Percentiles rank a stretch among this genome's conserved stretches.
Conservation (phyloP, 257 asterid species). For the Marsdenia floribunda region DNA sequence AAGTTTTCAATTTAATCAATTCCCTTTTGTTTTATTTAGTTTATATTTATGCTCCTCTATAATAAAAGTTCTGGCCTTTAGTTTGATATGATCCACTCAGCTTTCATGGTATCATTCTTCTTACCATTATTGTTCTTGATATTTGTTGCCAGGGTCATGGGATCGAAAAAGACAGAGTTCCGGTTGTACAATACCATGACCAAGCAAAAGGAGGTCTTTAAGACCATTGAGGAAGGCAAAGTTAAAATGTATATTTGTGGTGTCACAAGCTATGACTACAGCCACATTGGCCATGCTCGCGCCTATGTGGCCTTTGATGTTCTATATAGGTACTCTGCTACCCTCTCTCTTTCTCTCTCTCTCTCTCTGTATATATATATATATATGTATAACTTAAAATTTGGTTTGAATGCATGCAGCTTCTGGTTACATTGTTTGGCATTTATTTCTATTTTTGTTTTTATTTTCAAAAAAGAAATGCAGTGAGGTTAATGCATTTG, state of each 20-base stretch:
- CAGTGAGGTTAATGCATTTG: neutral
- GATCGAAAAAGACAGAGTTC: conserved; percentile 24
- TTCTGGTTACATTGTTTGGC: neutral
- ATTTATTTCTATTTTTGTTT: neutral
- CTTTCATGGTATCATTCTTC: no score
- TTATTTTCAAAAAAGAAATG: neutral
- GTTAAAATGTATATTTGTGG: conserved; percentile 83
- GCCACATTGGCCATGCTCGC: conserved; percentile 93
- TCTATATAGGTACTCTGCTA: conserved; percentile 51
- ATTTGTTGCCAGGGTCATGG: neutral
- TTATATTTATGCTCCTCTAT: no score
- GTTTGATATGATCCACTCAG: no score
- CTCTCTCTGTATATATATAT: no score
- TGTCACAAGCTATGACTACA: conserved; percentile 73
- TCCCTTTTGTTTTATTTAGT: no score
- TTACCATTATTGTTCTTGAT: neutral
- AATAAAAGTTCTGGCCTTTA: no score
- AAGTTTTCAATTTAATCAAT: no score
- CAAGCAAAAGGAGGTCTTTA: conserved; percentile 63
- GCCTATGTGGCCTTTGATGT: conserved; percentile 83
- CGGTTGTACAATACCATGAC: conserved; percentile 57
- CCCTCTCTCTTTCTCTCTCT: neutral
- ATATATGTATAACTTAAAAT: no score
- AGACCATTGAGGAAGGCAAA: conserved; percentile 52
- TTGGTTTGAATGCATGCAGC: neutral